Evolutionary conservation across 371 early-diverging fungal species (phyloP), one percentile per base, ranked within the genome.

Genomic region (Haplosporangium sp.): DNA sequence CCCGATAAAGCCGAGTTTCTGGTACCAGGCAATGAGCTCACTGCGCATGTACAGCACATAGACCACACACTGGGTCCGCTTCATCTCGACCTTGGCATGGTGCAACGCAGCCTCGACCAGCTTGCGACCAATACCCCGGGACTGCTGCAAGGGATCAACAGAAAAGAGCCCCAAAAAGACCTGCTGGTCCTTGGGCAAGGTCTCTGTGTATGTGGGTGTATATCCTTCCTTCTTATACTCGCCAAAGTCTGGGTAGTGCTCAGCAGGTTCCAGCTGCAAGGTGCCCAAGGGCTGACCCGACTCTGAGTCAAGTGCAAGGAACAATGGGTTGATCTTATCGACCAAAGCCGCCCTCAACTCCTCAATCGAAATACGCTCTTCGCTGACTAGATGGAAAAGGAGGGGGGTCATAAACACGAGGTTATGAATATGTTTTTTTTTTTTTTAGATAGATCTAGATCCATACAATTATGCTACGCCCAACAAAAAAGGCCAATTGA

Each of bases 1-100:
- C 51, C 85, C 86, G 18, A 55, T 58, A 63, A 87, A 88, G 5
- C 88, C 88, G 20, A 88, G 66, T 46, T 84, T 85, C 40, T 66
- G 72, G 56, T 88, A 88, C 88, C 88, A 88, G 23, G 43, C 51
- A 42, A 88, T 67, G 46, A 88, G 72, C 51, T 88, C 88, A 5
- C 69, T 55, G 53, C 88, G 80, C 57, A 83, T 83, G 58, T 84
- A 80, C 11, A 88, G 71, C 0, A 87, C 88, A 73, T 84, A 86
- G 20, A 87, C 82, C 6, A 76, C 54, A 12, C 83, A 85, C 37
- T 76, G 73, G 1, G 69, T 55, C 42, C 76, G 84, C 5, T 83
- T 74, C 50, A 84, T 66, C 0, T 65, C 47, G 12, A 65, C 66
- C 59, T 70, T 79, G 79, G 83, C 85, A 29, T 84, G 67, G 2